These are phyloP conservation scores for Paecilomyces formosus DNA, from an alignment of 2,329 filamentous ascomycete species.

Conservation along the genomic window DNA sequence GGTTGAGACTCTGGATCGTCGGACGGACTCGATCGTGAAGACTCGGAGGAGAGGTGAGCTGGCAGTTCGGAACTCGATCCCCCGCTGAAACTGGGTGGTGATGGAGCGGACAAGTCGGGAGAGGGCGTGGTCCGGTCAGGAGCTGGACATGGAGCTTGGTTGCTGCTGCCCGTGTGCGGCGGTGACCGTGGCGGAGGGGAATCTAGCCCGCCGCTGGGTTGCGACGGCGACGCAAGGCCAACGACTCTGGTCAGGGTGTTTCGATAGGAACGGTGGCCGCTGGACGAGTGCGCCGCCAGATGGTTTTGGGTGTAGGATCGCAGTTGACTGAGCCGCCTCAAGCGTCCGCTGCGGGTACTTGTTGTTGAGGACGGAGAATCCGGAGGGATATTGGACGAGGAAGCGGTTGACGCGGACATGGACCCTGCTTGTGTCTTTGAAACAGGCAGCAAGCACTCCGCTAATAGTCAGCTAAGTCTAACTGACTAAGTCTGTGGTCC, in stretches of 20 bases:
- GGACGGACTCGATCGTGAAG: slow-evolving; percentile 20
- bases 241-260: slow-evolving; percentile 30
- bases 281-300: slow-evolving; percentile 14
- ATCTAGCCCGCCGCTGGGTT: slow-evolving; percentile 14
- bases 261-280: slow-evolving; percentile 21
- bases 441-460: neutral
- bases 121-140: slow-evolving; percentile 16
- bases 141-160: slow-evolving; percentile 21
- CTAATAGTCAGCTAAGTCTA: neutral
- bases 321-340: slow-evolving; percentile 34
- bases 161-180: slow-evolving; percentile 12
- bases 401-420: slow-evolving; percentile 27
- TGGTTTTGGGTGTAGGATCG: slow-evolving; percentile 30
- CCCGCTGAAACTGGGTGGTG: slow-evolving; percentile 10
- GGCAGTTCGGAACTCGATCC: slow-evolving; percentile 13
- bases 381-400: slow-evolving; percentile 25
- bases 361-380: slow-evolving; percentile 12
- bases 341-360: slow-evolving; percentile 23
- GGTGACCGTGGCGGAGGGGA: slow-evolving; percentile 10
- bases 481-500: neutral
- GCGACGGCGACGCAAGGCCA: slow-evolving; percentile 24
- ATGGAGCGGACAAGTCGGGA: slow-evolving; percentile 11
- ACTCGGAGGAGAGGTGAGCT: slow-evolving; percentile 17
- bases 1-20: slow-evolving; percentile 16
- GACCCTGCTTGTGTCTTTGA: slow-evolving; percentile 1